Base-by-base conservation (phyloP, 768 basidiomycete genomes). In the Agrocybe pediades region DNA sequence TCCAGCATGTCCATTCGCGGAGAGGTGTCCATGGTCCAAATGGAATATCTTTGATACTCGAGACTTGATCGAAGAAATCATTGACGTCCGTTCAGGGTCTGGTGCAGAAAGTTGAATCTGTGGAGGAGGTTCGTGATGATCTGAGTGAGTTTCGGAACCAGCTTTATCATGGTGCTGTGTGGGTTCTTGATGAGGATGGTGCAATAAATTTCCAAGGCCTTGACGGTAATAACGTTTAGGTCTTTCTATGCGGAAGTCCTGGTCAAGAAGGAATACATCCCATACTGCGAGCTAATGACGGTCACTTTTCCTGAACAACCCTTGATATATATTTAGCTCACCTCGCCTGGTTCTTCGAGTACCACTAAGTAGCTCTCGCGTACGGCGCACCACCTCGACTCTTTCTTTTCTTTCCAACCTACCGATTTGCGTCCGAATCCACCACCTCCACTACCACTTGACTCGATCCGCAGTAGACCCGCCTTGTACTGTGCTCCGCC, bases 261-360 rank as follows among this genome's bases (percentile, higher is more conserved):
- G 72, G 66, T 98, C 96, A 47, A 98, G 74, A 36, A 98, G 77
- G 71, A 99, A 96, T 11, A 98, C 95, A 54, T 98, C 96, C 84
- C 89, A 92, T 33, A 97, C 73, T n/a, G 73, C 75, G n/a, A 88
- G 75, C 90, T 95, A 63, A 30, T 41, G 4, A 53, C 17, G 20
- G 27, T 54, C 41, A 41, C 41, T 27, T 46, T 17, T 17, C 33
- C 39, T 2, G n/a, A 15, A 33, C 36, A 15, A 39, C 44, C 20
- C 13, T 25, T 26, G 53, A 48, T 40, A 40, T 41, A 15, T 23
- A 25, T 19, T 46, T 46, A 43, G 65, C 78, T 47, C 62, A 92
- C 92, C 73, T 92, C 87, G 55, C 92, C 94, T 11, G 90, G 88
- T 62, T 97, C 93, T 56, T 90, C 84, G 20, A 93, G 79, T 1